phyloP scores from a whole-genome alignment of 345 rosid genomes.

The Eucalyptus albens region DNA sequence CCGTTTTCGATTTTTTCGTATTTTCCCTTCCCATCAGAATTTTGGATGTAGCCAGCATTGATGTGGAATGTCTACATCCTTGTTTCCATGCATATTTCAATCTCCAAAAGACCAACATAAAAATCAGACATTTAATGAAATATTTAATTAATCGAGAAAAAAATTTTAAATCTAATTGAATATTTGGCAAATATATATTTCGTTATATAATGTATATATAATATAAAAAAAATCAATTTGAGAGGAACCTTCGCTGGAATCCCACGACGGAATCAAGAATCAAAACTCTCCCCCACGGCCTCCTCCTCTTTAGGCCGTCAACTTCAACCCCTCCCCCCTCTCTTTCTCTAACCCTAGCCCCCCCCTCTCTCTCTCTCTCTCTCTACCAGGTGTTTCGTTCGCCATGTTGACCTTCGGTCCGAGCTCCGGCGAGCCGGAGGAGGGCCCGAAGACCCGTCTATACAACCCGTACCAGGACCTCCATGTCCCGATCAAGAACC shows the following conservation, averaged over 20 bases:
- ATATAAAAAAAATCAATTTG: background rate
- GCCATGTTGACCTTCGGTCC: background rate
- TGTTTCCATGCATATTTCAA: background rate
- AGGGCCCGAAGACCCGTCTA: background rate
- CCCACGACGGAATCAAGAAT: background rate
- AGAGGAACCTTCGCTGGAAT: background rate
- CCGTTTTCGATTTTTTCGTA: background rate
- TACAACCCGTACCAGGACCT: conserved; percentile 48
- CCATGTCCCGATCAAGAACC: conserved; percentile 16
- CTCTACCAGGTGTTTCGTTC: background rate
- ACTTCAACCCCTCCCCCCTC: background rate
- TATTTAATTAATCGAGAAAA: background rate
- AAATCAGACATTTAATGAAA: background rate
- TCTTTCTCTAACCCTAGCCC: background rate
- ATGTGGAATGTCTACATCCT: background rate
- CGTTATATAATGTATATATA: background rate
- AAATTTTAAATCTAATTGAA: background rate
- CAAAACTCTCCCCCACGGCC: background rate
- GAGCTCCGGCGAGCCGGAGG: background rate
- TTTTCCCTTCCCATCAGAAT: background rate
- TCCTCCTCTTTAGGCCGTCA: background rate
- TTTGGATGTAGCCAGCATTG: background rate
- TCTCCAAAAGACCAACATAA: background rate
- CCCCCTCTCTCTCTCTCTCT: background rate
- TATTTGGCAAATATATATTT: background rate